These are phyloP conservation scores for Fusarium ambrosium DNA, from an alignment of 2,329 filamentous ascomycete genomes.

Conservation along the genomic window DNA sequence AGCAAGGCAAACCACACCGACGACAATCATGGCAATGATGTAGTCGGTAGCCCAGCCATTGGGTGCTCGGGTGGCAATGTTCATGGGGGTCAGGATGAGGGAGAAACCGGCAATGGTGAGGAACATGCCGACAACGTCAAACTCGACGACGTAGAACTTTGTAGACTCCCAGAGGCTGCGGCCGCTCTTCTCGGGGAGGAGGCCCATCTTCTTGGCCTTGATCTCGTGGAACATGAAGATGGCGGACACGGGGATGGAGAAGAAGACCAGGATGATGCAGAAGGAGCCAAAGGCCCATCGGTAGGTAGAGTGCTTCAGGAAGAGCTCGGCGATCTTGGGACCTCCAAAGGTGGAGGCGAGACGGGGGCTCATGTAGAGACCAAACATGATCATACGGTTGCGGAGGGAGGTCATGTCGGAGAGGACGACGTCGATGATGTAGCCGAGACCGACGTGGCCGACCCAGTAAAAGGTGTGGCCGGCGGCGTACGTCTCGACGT, in stretches of 20 bases:
- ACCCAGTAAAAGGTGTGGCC: slow-evolving; percentile 75
- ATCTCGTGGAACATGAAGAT: slow-evolving; percentile 68
- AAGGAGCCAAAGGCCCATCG: slow-evolving; percentile 69
- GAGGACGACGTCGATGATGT: slow-evolving; percentile 58
- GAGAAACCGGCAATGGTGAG: slow-evolving; percentile 65
- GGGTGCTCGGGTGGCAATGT: slow-evolving; percentile 57
- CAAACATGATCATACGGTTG: slow-evolving; percentile 61
- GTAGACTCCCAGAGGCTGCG: slow-evolving; percentile 62
- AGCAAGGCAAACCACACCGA: slow-evolving; percentile 65
- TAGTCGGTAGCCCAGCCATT: slow-evolving; percentile 62
- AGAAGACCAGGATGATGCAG: slow-evolving; percentile 72
- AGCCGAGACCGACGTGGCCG: slow-evolving; percentile 61
- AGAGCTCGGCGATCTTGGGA: slow-evolving; percentile 41
- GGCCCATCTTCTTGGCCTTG: slow-evolving; percentile 66
- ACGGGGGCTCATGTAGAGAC: slow-evolving; percentile 58
- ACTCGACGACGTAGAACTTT: slow-evolving; percentile 43
- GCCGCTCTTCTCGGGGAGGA: slow-evolving; percentile 55
- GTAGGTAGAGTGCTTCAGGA: slow-evolving; percentile 42
- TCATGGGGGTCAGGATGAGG: slow-evolving; percentile 73
- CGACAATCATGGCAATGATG: slow-evolving; percentile 67
- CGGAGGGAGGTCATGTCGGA: slow-evolving; percentile 59
- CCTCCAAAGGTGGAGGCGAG: slow-evolving; percentile 61
- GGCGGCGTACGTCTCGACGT: slow-evolving; percentile 70
- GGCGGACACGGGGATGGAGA: slow-evolving; percentile 69
- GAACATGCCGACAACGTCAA: slow-evolving; percentile 63